Evolutionary conservation across 23 red algal species (phyloP), one percentile per base, ranked within the genome.

Genomic region (Cyanidioschyzon merolae): DNA sequence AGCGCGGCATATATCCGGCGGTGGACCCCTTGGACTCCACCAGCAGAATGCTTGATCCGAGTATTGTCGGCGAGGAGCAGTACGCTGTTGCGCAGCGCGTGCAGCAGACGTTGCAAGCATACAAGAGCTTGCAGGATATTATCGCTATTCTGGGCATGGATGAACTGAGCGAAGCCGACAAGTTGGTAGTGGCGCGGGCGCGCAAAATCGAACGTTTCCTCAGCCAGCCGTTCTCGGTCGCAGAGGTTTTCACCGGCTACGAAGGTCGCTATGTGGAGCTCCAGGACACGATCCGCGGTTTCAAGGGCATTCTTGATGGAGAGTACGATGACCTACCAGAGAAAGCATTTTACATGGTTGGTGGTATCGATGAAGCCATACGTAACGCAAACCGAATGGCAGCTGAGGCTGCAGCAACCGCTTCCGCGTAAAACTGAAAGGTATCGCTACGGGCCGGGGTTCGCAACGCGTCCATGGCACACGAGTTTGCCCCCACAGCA

Each of bases 131-230:
- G 45, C 89, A 90, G 78, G 94, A 98, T 79, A 98, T 98, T 58
- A 98, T 98, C 83, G 94, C 94, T 77, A 98, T 98, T 83, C 79
- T 98, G 50, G 94, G 94, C 78, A 98, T 98, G 94, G 94, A 98
- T 68, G 94, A 98, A 79, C 83, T 98, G 25, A 85, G 80, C 67
- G 94, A 98, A 81, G 88, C 86, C 82, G 94, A 98, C 41, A 98
- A 98, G 88, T 79, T 98, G 39, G 87, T 84, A 26, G 94, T 98
- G 21, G 94, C 94, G 40, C 89, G 94, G 51, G 94, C 94, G 7
- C 86, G 94, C 34, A 98, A 98, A 85, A 84, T 98, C 24, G 88
- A 98, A 76, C 86, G 94, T 37, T 98, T 98, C 94, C 80, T 98
- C 45, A 88, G 83, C 35, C 94, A 98, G 83, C 94, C 94, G 37